phyloP scores from a whole-genome alignment of 2,329 filamentous ascomycete genomes.

The Dryadomyces quercus-mongolicae region DNA sequence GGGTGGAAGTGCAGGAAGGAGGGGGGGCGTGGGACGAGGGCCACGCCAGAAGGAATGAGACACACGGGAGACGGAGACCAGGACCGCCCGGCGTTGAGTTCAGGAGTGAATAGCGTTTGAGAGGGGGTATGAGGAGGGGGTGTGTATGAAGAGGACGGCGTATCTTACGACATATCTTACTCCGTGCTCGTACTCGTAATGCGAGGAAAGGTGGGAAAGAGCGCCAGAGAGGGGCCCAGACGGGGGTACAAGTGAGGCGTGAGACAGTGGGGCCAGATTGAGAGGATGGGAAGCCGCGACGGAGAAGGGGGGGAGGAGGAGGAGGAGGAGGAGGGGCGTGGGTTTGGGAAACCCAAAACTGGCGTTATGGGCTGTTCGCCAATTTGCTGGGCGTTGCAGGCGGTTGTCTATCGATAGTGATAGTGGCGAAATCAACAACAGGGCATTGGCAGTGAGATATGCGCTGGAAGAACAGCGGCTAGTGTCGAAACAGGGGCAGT shows the following conservation, averaged over 20 bases:
- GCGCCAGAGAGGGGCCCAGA: background rate
- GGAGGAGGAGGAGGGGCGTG: background rate
- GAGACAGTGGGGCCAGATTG: background rate
- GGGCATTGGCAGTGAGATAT: background rate
- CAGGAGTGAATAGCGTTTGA: background rate
- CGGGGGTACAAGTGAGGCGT: background rate
- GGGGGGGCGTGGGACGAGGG: conserved; percentile 1
- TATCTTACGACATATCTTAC: conserved; percentile 1
- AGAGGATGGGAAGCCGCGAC: conserved; percentile 1
- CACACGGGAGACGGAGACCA: conserved; percentile 1
- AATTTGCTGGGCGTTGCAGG: background rate
- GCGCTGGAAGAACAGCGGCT: background rate
- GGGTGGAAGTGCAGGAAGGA: background rate
- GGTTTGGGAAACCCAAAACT: background rate
- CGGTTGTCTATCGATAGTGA: conserved; percentile 1
- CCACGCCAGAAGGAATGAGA: conserved; percentile 2
- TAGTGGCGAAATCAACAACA: background rate
- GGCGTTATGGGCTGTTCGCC: background rate
- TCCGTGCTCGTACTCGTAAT: background rate
- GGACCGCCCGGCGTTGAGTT: background rate
- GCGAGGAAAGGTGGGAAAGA: background rate
- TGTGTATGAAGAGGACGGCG: background rate
- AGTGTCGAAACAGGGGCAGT: background rate
- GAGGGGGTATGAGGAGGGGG: background rate
- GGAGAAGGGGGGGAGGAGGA: background rate